Base-by-base conservation (phyloP, 257 asterid genomes). In the Hygrophila difformis region DNA sequence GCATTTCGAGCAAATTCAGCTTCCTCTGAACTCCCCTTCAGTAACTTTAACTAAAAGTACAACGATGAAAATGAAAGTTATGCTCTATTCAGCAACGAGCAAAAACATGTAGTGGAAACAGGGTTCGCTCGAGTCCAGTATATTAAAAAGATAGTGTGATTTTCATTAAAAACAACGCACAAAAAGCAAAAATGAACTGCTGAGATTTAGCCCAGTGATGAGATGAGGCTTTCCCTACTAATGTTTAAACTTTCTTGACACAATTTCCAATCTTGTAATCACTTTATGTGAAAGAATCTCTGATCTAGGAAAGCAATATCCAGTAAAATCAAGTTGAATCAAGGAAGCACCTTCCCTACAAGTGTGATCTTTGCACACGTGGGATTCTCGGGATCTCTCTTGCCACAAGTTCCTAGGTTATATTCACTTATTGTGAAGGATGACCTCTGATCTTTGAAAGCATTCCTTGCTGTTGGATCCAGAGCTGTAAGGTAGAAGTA, bases 381-480 rank as follows among this genome's bases (percentile, higher is more conserved):
- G 26, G 95, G 97, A 40, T 74, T 70, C 58, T 87, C 95, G 9
- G 97, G 97, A 41, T 87, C 94, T 38, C 51, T 64, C 39, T 63
- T 67, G 56, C 94, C 94, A 59, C 97, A 84, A 39, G 79, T 81
- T 47, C 88, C 84, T 5, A 84, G 49, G 60, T 65, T 63, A 44
- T 81, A 78, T 55, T 87, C 97, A 39, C 95, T 84, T 43, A 84
- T 31, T 0, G 97, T 70, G 38, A 87, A 67, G 61, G 95, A 84
- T 41, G 97, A 64, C 50, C 97, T 65, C 51, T 64, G 71, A 43
- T 87, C 95, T 36, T 72, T 70, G 57, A 76, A 48, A 36, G 92
- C 97, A 49, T 87, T 60, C 1, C 74, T 65, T 16, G 97, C 95
- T 1, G 95, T 83, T 6, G 97, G 97, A 62, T 87, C 95, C 8